A percentile compares a stretch with the other conserved stretches of the same genome.
Evolutionary conservation across 805 yeast genomes (phyloP).

Genomic region (Torulaspora quercuum): DNA sequence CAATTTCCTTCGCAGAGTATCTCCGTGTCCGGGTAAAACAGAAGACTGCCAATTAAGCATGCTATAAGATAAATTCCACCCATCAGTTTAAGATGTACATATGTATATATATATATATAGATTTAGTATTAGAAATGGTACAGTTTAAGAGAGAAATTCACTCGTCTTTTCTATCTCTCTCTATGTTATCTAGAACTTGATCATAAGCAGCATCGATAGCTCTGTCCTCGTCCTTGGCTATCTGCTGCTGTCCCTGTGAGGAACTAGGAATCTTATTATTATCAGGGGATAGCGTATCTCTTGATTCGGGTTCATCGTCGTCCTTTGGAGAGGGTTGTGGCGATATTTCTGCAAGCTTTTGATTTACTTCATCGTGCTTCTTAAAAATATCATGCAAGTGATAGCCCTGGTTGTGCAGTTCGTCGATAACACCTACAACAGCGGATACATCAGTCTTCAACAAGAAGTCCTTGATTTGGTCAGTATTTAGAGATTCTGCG

Average conservation of each 20-base stretch:
- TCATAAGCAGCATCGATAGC: constrained; percentile 41
- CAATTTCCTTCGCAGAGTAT: background rate
- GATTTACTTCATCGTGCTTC: constrained; percentile 21
- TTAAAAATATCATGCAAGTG: constrained; percentile 38
- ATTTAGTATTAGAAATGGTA: too few species aligned
- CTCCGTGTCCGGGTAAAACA: constrained; percentile 3
- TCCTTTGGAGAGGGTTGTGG: constrained; percentile 9
- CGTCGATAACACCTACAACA: constrained; percentile 39
- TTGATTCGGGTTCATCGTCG: background rate
- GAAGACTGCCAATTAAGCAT: too few species aligned
- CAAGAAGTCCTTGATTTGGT: constrained; percentile 37
- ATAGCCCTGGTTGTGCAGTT: constrained; percentile 42
- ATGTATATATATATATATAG: background rate
- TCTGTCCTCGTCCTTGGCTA: constrained; percentile 25
- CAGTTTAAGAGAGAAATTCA: too few species aligned
- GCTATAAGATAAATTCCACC: too few species aligned
- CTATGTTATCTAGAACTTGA: constrained; percentile 40
- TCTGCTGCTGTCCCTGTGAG: constrained; percentile 2
- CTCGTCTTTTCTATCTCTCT: constrained; percentile 24
- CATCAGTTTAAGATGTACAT: too few species aligned
- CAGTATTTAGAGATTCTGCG: constrained; percentile 37
- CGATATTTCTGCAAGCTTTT: constrained; percentile 8
- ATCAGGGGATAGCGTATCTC: constrained; percentile 1
- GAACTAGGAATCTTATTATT: background rate
- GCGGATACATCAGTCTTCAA: constrained; percentile 40